phyloP scores from a whole-genome alignment of 1,139 yeast species.

The Dujonia santamariae region DNA sequence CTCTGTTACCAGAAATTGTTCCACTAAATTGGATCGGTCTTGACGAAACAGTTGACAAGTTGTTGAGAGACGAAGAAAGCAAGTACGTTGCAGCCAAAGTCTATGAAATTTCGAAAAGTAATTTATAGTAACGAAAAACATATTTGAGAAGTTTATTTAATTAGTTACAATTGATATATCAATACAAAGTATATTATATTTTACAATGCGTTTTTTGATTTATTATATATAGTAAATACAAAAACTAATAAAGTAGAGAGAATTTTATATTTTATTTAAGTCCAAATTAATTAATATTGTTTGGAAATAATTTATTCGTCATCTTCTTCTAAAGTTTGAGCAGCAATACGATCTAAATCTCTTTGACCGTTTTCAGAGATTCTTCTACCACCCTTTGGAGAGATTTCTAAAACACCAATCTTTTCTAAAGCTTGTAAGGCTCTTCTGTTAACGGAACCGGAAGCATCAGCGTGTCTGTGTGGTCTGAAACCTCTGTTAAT shows the following conservation, averaged over 20 bases:
- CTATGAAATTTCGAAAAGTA: constrained; percentile 1
- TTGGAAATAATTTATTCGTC: constrained; percentile 49
- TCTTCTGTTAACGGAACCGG: constrained; percentile 98
- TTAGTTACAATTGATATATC: neutral
- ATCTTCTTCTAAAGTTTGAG: constrained; percentile 93
- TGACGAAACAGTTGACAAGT: constrained; percentile 37
- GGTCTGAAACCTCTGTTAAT: constrained; percentile 99
- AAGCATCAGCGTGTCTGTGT: constrained; percentile 97
- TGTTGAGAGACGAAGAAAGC: constrained; percentile 18
- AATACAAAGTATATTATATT: constrained; percentile 5
- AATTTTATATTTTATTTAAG: too few relatives aligned
- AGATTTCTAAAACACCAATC: constrained; percentile 94
- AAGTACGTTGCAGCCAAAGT: constrained; percentile 15
- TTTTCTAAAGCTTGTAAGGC: constrained; percentile 97
- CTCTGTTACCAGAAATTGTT: constrained; percentile 49
- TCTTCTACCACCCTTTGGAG: constrained; percentile 99
- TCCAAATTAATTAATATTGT: constrained; percentile 12
- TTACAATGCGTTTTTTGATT: constrained; percentile 15
- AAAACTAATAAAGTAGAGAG: constrained; percentile 11
- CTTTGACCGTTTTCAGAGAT: constrained; percentile 99
- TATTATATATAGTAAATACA: constrained; percentile 13
- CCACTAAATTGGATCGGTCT: constrained; percentile 68
- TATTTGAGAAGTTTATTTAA: neutral
- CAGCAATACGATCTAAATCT: constrained; percentile 99
- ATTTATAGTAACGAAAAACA: neutral